Percentiles rank a stretch among this genome's conserved stretches.
Evolutionary conservation across 2,329 filamentous ascomycete species (phyloP).

Genomic region (Colletotrichum lentis): DNA sequence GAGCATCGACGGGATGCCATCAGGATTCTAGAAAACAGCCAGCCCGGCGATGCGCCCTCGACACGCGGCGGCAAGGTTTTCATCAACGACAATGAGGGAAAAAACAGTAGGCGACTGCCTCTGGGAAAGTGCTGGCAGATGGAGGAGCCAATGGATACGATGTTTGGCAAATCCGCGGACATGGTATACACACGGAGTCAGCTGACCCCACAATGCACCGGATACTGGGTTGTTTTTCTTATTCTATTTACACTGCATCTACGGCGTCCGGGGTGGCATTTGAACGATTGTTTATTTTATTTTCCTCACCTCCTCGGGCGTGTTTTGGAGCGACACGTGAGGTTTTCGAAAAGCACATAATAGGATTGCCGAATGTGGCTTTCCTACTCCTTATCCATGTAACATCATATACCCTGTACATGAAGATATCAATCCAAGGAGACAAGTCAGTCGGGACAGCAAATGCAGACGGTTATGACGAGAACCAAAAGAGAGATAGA

Average conservation of each 20-base stretch:
- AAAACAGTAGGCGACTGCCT: conserved; percentile 41
- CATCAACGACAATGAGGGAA: conserved; percentile 42
- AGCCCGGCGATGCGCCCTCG: conserved; percentile 42
- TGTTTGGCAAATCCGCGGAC: conserved; percentile 51
- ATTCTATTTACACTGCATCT: conserved; percentile 26
- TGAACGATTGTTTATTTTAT: neutral
- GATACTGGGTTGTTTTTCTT: conserved; percentile 9
- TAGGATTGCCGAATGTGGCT: neutral
- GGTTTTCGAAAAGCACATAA: neutral
- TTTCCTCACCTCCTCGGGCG: neutral
- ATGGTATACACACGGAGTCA: conserved; percentile 45
- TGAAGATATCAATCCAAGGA: conserved; percentile 24
- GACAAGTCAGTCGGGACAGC: neutral
- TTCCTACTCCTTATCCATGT: conserved; percentile 21
- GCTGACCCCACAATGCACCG: conserved; percentile 14
- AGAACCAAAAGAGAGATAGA: neutral
- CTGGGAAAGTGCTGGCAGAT: conserved; percentile 47
- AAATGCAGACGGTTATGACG: neutral
- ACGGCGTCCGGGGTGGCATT: conserved; percentile 14
- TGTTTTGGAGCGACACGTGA: neutral
- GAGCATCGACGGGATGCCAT: conserved; percentile 49
- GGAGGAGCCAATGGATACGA: conserved; percentile 46
- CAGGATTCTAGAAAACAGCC: conserved; percentile 46
- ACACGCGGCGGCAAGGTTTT: conserved; percentile 47
- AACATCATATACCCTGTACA: conserved; percentile 37